A percentile compares a stretch with the other conserved stretches of the same genome.
phyloP scores from a whole-genome alignment of 192 early-diverging fungal species.

The Coemansia pectinata region DNA sequence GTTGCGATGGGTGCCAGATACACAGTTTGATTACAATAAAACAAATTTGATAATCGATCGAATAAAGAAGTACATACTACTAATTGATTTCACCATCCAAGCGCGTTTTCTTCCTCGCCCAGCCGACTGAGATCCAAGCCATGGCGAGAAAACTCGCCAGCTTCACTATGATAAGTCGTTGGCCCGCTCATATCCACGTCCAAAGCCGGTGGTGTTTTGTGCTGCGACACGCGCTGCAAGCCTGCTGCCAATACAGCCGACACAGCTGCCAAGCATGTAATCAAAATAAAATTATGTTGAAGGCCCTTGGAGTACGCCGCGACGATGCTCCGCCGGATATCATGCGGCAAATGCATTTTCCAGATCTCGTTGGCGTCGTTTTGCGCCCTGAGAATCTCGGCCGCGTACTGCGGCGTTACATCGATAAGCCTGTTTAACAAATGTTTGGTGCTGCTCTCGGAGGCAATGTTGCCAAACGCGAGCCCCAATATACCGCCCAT shows the following conservation, averaged over 20 bases:
- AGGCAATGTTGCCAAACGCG: conserved; percentile 50
- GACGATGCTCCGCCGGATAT: conserved; percentile 39
- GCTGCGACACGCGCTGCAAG: conserved; percentile 42
- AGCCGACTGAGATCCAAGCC: conserved; percentile 35
- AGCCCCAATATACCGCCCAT: conserved; percentile 55
- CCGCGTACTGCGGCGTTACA: conserved; percentile 30
- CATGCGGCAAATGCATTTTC: conserved; percentile 33
- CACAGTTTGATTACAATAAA: background rate
- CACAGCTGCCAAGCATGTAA: conserved; percentile 38
- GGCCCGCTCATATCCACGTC: conserved; percentile 4
- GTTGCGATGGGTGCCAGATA: background rate
- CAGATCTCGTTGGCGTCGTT: conserved; percentile 52
- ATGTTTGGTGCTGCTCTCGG: conserved; percentile 47
- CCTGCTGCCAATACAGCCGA: conserved; percentile 40
- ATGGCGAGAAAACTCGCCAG: conserved; percentile 26
- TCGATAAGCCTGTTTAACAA: conserved; percentile 28
- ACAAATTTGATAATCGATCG: background rate
- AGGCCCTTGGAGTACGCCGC: conserved; percentile 48
- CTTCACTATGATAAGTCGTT: conserved; percentile 5
- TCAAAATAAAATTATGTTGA: conserved; percentile 49
- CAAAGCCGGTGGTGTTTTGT: conserved; percentile 32
- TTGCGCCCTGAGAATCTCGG: conserved; percentile 42
- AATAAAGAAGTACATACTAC: background rate
- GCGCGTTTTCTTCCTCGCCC: conserved; percentile 16
- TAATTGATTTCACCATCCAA: conserved; percentile 13